These are phyloP conservation scores for Dendrobium catenatum DNA, from an alignment of 106 monocot genomes.

Conservation along the genomic window DNA sequence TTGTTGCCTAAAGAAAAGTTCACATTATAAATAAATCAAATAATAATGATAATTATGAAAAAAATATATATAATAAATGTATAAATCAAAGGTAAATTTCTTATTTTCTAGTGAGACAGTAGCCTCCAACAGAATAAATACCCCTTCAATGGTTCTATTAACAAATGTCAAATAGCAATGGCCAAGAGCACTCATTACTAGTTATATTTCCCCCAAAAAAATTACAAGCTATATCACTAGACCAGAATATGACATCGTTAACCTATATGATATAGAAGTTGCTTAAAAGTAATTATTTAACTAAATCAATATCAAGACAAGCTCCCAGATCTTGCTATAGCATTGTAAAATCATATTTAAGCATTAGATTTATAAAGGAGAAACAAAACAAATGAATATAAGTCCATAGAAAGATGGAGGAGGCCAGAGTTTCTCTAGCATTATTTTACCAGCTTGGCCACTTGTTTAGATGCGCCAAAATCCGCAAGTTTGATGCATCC, in stretches of 20 bases:
- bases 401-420: background rate
- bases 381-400: background rate
- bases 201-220: too few species aligned
- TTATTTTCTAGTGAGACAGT: background rate
- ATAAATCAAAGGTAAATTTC: background rate
- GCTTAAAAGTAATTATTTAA: background rate
- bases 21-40: slow-evolving; percentile 6
- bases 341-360: background rate
- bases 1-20: slow-evolving; percentile 56
- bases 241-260: background rate
- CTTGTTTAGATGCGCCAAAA: slow-evolving; percentile 98
- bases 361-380: background rate
- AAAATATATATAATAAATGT: background rate
- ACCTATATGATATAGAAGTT: background rate
- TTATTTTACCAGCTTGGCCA: slow-evolving; percentile 66
- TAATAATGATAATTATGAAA: background rate
- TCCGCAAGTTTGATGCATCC: slow-evolving; percentile 96
- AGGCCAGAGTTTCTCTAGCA: background rate
- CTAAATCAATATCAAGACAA: background rate
- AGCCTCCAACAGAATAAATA: background rate
- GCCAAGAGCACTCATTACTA: background rate
- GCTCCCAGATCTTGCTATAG: background rate
- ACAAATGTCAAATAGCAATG: background rate
- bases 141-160: background rate
- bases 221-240: background rate